Base-by-base conservation (phyloP, 306 rosid genomes). In the Ormosia emarginata region DNA sequence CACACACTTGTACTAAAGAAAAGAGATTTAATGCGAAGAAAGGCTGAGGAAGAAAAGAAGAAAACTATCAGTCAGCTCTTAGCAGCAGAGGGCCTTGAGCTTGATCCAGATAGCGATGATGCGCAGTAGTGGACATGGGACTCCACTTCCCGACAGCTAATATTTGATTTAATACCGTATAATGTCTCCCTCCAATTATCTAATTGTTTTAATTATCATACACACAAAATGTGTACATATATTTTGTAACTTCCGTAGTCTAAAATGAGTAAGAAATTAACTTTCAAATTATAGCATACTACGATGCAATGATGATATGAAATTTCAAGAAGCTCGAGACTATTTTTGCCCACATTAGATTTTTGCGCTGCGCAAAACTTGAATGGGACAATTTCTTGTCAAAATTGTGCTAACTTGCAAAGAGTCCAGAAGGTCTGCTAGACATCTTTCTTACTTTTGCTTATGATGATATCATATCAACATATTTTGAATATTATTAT, bases 51-150 rank as follows among this genome's bases (percentile, higher is more conserved):
- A 77, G 98, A 93, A 53, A 90, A 84, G 86, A 90, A 74, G 80
- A 90, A 52, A 88, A 71, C 84, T 68, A 89, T 95, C 55, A 18
- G 88, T 65, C 92, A 71, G 59, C 95, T 95, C 77, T 89, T 95
- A 83, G 98, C 99, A 7, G 92, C 89, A 29, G 98, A 95, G 78
- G 99, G 99, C 57, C 97, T 95, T 61, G 98, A 94, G 87, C 97
- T 94, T 36, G 98, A 91, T 57, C 41, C 98, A 30, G 95, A 93
- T 24, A 92, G 87, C 12, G 95, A 91, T 44, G 91, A 88, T 24
- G 71, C 80, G 39, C 82, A 53, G 67, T 86, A 88, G 83, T 58
- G 65, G 79, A 49, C 61, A 75, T 53, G 76, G 36, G 64, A 67
- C 59, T 83, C 67, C 29, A 29, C 59, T 59, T 75, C 74, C 73